These are phyloP conservation scores for Priceomyces medius DNA, from an alignment of 805 yeast genomes.

Conservation along the genomic window DNA sequence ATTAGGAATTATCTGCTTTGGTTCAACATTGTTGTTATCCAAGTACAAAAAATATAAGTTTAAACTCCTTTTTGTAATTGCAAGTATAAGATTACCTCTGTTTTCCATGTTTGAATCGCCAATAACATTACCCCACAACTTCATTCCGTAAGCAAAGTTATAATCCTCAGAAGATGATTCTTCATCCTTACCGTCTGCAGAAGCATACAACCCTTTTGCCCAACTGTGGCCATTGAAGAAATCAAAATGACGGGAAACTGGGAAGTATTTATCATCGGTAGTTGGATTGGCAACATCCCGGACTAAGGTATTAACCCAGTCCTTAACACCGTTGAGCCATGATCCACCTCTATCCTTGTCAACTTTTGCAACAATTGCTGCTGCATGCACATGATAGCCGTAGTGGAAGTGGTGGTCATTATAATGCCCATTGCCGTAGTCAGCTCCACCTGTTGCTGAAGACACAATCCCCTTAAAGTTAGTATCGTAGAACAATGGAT, in stretches of 20 bases:
- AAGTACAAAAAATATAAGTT: constrained; percentile 52
- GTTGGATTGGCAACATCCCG: constrained; percentile 71
- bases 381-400: constrained; percentile 26
- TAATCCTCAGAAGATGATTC: constrained; percentile 73
- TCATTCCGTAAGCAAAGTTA: constrained; percentile 66
- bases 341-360: constrained; percentile 41
- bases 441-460: constrained; percentile 21
- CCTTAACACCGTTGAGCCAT: constrained; percentile 49
- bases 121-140: constrained; percentile 62
- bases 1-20: constrained; percentile 51
- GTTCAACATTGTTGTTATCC: constrained; percentile 45
- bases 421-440: constrained; percentile 29
- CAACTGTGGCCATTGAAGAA: constrained; percentile 75
- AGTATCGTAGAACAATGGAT: constrained; percentile 29
- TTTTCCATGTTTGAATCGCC: constrained; percentile 53
- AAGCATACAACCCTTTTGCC: constrained; percentile 65
- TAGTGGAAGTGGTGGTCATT: constrained; percentile 37
- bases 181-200: constrained; percentile 69
- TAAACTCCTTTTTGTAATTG: constrained; percentile 54
- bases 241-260: constrained; percentile 64
- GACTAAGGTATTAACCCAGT: constrained; percentile 59
- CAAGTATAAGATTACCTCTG: constrained; percentile 58
- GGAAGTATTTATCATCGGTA: constrained; percentile 52
- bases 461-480: constrained; percentile 28
- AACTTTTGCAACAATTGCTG: constrained; percentile 22